These are phyloP conservation scores for Neurospora sp. DNA, from an alignment of 495 filamentous ascomycete genomes.

Conservation along the genomic window DNA sequence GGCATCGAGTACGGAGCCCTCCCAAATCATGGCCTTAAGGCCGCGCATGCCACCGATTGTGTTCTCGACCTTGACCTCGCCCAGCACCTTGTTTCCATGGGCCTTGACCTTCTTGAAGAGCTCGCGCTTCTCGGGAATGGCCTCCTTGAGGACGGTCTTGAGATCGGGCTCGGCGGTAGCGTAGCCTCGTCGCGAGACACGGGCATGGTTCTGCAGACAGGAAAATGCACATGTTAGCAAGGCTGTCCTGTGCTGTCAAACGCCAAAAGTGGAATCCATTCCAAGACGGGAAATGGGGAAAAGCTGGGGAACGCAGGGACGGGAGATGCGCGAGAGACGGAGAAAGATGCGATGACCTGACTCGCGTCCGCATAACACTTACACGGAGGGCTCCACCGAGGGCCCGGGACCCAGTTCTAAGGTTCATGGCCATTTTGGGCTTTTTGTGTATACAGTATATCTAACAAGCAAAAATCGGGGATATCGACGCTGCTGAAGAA, in stretches of 20 bases:
- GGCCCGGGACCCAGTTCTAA: conserved; percentile 18
- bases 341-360: not conserved
- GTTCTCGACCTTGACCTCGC: conserved; percentile 89
- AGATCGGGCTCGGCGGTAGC: conserved; percentile 74
- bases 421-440: conserved; percentile 16
- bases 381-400: conserved; percentile 43
- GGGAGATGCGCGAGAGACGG: not conserved
- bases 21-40: conserved; percentile 96
- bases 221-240: conserved; percentile 12
- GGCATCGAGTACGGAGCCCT: conserved; percentile 92
- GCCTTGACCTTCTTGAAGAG: conserved; percentile 85
- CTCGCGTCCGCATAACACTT: conserved; percentile 15
- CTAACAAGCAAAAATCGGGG: not conserved
- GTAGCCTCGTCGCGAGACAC: conserved; percentile 38
- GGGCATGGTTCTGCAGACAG: conserved; percentile 12
- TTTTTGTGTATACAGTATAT: not conserved
- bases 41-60: conserved; percentile 95
- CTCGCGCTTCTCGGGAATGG: conserved; percentile 86
- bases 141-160: conserved; percentile 70
- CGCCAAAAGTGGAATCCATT: not conserved
- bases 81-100: conserved; percentile 70
- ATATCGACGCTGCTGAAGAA: not conserved
- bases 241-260: conserved; percentile 21
- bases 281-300: not conserved
- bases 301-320: not conserved